Percentiles rank a stretch among this genome's conserved stretches.
Conservation (phyloP, 176 grass and related monocot genomes). For the Phoenix dactylifera region DNA sequence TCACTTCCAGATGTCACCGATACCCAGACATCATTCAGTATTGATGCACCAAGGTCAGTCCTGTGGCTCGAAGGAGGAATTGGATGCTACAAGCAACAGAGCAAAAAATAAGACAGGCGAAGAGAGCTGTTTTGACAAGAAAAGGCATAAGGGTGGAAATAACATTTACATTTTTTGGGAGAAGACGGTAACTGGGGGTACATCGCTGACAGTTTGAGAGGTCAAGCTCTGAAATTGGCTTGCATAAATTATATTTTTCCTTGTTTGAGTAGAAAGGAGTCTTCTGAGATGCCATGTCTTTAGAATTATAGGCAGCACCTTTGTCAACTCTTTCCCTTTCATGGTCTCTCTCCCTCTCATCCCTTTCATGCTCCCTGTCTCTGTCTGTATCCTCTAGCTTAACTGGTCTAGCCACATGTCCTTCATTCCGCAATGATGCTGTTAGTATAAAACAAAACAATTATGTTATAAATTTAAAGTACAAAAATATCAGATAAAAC, state of each 20-base stretch:
- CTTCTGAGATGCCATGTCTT: constrained; percentile 34
- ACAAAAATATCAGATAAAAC: no score
- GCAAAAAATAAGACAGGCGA: not conserved
- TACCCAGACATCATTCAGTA: constrained; percentile 71
- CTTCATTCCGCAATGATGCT: constrained; percentile 29
- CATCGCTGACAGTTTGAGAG: constrained; percentile 63
- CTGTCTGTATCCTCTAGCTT: constrained; percentile 47
- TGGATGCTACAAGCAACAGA: constrained; percentile 37
- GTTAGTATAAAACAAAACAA: constrained; percentile 1
- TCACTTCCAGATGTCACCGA: constrained; percentile 81
- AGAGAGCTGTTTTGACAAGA: not conserved
- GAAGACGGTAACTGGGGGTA: constrained; percentile 69
- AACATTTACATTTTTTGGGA: constrained; percentile 60
- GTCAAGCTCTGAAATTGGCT: constrained; percentile 75
- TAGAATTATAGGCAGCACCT: constrained; percentile 28
- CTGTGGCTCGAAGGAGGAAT: constrained; percentile 55
- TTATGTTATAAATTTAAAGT: no score
- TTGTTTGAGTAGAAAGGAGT: constrained; percentile 32
- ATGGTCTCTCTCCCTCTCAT: constrained; percentile 45
- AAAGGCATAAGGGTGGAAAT: not conserved
- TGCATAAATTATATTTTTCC: constrained; percentile 63
- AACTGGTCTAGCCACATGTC: constrained; percentile 24
- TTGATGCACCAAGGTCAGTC: constrained; percentile 41
- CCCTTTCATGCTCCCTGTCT: constrained; percentile 41
- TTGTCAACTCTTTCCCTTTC: constrained; percentile 45